Evolutionary conservation across 2,329 filamentous ascomycete genomes (phyloP), one percentile per base, ranked within the genome.

Genomic region (Aspergillus bombycis): DNA sequence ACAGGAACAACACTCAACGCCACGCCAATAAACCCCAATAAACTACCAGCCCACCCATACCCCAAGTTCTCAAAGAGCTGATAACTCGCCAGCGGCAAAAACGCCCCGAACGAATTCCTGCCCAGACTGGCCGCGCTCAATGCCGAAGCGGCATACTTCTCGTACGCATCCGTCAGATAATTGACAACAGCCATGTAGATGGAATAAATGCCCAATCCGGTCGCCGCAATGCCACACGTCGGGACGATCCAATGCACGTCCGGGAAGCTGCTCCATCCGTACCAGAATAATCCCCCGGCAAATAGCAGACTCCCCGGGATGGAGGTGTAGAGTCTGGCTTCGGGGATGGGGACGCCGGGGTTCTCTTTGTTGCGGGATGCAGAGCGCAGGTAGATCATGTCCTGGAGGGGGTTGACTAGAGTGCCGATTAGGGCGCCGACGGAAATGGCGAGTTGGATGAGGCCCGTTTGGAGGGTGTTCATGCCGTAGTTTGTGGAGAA

Each of bases 171-270:
- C 1, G 78, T 79, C 28, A 82, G 70, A 57, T 83, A 83, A 70
- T 85, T 84, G 5, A 83, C 77, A 2, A 80, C 82, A 14, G 80
- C 81, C 67, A 85, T 77, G 62, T 80, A 78, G 12, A 82, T 83
- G 16, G 74, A 75, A 32, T 78, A 79, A 0, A 83, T 81, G 6
- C 74, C 78, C 23, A 80, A 66, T 0, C 81, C 80, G 1, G 79
- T 75, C 16, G 76, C 72, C 2, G 72, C 77, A 5, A 79, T 68
- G 0, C 72, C 73, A 0, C 69, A 63, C 0, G 71, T 70, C 0
- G 76, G 75, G 1, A 77, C 76, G 14, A 78, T 77, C 76, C 76
- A 78, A 43, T 71, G 71, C 12, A 73, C 65, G 1, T 67, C 53
- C 0, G 70, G 69, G 4, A 66, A 60, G 21, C 71, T 75, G 0